Percentiles rank a stretch among this genome's conserved stretches.
phyloP scores from a whole-genome alignment of 176 grass and related monocot species.

The Ampelocalamus luodianensis region DNA sequence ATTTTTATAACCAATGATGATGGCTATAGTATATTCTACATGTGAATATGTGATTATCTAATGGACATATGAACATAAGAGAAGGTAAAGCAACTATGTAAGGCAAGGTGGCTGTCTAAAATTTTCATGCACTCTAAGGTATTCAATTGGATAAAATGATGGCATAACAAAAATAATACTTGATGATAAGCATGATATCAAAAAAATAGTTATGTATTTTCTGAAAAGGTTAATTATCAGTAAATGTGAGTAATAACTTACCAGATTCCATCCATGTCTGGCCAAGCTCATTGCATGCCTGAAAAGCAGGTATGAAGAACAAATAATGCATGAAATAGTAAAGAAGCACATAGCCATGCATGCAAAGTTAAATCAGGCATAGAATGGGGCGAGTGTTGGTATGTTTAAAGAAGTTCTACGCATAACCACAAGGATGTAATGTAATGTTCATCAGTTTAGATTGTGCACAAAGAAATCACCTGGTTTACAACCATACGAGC shows the following conservation, averaged over 20 bases:
- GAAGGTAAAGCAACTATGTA: constrained; percentile 4
- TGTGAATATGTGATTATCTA: neutral
- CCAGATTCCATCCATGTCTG: constrained; percentile 99
- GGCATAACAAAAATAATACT: constrained; percentile 4
- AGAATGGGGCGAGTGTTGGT: neutral
- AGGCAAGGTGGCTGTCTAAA: constrained; percentile 6
- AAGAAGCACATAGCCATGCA: neutral
- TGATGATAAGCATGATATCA: constrained; percentile 6
- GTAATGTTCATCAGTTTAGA: constrained; percentile 1
- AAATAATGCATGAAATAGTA: constrained; percentile 12
- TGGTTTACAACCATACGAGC: constrained; percentile 99
- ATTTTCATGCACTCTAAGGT: neutral
- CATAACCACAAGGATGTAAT: constrained; percentile 17
- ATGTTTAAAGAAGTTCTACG: constrained; percentile 15
- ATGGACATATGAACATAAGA: neutral
- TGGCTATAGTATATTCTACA: neutral
- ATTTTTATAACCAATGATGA: constrained; percentile 21
- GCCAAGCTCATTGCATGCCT: constrained; percentile 95
- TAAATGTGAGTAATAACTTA: constrained; percentile 44
- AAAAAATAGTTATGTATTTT: neutral
- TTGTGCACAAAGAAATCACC: constrained; percentile 44
- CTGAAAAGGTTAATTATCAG: neutral
- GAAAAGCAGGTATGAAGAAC: constrained; percentile 39
- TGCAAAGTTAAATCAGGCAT: constrained; percentile 14
- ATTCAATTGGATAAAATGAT: neutral